Percentiles rank a stretch among this genome's conserved stretches.
Conservation (phyloP, 768 basidiomycete species). For the Russula abietina region DNA sequence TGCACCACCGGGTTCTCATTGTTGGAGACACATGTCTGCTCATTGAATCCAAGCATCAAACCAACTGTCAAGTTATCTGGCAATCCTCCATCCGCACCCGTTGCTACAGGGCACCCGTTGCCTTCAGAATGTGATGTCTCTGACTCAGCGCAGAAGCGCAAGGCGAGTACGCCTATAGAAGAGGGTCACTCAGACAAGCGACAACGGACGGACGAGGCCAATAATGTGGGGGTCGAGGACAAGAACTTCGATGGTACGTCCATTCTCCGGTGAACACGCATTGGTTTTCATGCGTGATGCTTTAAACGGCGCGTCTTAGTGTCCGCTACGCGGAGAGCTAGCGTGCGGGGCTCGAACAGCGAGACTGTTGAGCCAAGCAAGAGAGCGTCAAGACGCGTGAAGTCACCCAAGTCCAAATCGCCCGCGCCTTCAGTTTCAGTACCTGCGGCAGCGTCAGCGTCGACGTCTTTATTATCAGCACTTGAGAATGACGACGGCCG, state of each 20-base stretch:
- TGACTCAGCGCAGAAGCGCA: slow-evolving; percentile 21
- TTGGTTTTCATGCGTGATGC: slow-evolving; percentile 34
- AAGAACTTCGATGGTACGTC: slow-evolving; percentile 33
- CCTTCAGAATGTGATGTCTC: not conserved
- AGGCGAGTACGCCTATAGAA: slow-evolving; percentile 26
- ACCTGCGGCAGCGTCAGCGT: not conserved
- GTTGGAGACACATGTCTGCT: slow-evolving; percentile 70
- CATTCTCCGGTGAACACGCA: slow-evolving; percentile 12
- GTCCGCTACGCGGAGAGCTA: not conserved
- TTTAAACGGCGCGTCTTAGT: not conserved
- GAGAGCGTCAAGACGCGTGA: slow-evolving; percentile 12
- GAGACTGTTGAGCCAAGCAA: slow-evolving; percentile 3
- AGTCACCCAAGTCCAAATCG: slow-evolving; percentile 22
- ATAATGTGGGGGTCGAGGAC: slow-evolving; percentile 32
- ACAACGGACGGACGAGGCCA: slow-evolving; percentile 45
- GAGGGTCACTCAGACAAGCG: slow-evolving; percentile 60
- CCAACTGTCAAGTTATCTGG: slow-evolving; percentile 20
- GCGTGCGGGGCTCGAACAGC: not conserved
- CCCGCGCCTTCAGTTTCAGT: not conserved
- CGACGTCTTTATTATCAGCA: not conserved
- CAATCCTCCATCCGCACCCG: slow-evolving; percentile 7
- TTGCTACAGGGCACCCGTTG: not conserved
- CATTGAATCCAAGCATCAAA: slow-evolving; percentile 39
- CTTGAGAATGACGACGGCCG: slow-evolving; percentile 2
- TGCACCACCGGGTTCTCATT: slow-evolving; percentile 71